These are phyloP conservation scores for Gossypium thurberi DNA, from an alignment of 345 rosid species.

Conservation along the genomic window DNA sequence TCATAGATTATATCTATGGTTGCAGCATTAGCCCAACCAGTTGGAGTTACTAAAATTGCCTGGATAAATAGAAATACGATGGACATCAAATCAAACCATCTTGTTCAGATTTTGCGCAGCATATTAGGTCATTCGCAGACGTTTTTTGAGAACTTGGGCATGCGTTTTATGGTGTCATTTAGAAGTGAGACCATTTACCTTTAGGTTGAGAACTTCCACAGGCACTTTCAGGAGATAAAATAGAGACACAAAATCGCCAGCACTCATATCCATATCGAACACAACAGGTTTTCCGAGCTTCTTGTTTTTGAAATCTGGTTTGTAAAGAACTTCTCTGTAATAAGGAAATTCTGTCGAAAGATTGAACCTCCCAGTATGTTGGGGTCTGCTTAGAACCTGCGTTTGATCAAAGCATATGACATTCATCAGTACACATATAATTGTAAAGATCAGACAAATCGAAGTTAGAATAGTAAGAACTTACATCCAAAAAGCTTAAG, in stretches of 20 bases:
- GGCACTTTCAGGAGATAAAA: slow-evolving; percentile 83
- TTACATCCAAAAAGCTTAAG: slow-evolving; percentile 77
- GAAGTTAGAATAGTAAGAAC: slow-evolving; percentile 14
- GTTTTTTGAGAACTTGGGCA: background rate
- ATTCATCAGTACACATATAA: background rate
- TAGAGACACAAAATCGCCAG: slow-evolving; percentile 80
- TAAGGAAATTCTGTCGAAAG: slow-evolving; percentile 66
- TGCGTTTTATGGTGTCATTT: background rate
- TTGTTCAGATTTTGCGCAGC: background rate
- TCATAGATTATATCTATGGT: slow-evolving; percentile 78
- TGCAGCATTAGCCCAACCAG: slow-evolving; percentile 96
- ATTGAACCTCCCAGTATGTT: slow-evolving; percentile 62
- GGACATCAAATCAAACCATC: background rate
- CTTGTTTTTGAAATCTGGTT: slow-evolving; percentile 45
- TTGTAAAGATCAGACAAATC: background rate
- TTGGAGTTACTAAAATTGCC: slow-evolving; percentile 84
- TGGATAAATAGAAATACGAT: slow-evolving; percentile 16
- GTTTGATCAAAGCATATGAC: background rate
- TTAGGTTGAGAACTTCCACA: slow-evolving; percentile 57
- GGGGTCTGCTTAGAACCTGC: slow-evolving; percentile 63
- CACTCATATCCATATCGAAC: slow-evolving; percentile 96
- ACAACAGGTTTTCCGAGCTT: slow-evolving; percentile 66
- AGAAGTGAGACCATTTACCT: slow-evolving; percentile 31
- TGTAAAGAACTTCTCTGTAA: slow-evolving; percentile 49
- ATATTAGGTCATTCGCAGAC: background rate